Evolutionary conservation across 129 eudicot genomes (phyloP).

Genomic region (Chrysanthemum seticuspe): DNA sequence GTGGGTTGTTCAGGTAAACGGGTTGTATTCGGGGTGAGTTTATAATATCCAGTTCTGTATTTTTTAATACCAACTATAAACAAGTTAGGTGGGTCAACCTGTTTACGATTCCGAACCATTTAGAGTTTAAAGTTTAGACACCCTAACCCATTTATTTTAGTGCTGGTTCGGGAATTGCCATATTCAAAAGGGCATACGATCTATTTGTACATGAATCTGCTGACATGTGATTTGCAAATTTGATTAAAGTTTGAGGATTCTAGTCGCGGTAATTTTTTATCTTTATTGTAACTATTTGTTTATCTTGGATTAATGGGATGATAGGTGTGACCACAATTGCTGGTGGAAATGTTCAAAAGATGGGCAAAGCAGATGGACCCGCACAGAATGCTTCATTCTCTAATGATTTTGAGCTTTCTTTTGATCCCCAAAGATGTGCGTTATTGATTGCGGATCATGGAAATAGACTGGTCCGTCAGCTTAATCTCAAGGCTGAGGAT

Average conservation of each 20-base stretch:
- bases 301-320: neutral
- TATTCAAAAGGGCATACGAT: too few species aligned
- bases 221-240: neutral
- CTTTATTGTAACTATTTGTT: neutral
- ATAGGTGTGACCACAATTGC: constrained; percentile 91
- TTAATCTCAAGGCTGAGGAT: constrained; percentile 63
- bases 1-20: too few species aligned
- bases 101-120: too few species aligned
- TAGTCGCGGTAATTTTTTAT: neutral
- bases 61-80: too few species aligned
- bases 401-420: constrained; percentile 60
- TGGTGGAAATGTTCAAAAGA: constrained; percentile 62
- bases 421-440: constrained; percentile 67
- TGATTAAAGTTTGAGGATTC: constrained; percentile 4
- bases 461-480: constrained; percentile 72
- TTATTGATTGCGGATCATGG: constrained; percentile 80
- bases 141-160: too few species aligned
- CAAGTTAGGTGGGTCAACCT: too few species aligned
- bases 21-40: too few species aligned
- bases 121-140: too few species aligned
- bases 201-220: neutral
- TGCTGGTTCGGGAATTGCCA: too few species aligned
- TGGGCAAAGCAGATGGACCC: constrained; percentile 80
- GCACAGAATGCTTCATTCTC: constrained; percentile 83
- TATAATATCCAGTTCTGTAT: too few species aligned